Evolutionary conservation across 768 basidiomycete species (phyloP).

Genomic region (Postia placenta): DNA sequence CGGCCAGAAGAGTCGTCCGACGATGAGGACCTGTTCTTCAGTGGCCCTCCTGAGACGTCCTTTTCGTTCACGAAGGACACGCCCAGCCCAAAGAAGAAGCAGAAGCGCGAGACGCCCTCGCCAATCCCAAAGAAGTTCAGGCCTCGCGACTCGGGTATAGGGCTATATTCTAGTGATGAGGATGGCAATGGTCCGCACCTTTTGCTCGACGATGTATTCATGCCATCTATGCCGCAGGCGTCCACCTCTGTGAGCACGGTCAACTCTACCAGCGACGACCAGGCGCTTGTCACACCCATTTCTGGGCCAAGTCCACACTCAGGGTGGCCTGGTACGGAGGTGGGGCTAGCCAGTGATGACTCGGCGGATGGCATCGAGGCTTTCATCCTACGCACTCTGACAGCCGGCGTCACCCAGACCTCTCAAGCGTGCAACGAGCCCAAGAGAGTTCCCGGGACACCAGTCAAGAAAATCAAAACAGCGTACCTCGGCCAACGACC

Average conservation of each 20-base stretch:
- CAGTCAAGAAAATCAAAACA: slow-evolving; percentile 70
- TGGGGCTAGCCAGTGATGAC: slow-evolving; percentile 31
- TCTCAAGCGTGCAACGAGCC: slow-evolving; percentile 29
- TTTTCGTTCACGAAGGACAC: slow-evolving; percentile 53
- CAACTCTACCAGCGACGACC: slow-evolving; percentile 51
- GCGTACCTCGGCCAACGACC: slow-evolving; percentile 54
- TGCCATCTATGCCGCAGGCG: slow-evolving; percentile 42
- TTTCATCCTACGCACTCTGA: slow-evolving; percentile 68
- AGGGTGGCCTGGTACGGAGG: slow-evolving; percentile 54
- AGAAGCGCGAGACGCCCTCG: slow-evolving; percentile 21
- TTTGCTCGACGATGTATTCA: slow-evolving; percentile 12
- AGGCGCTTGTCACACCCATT: slow-evolving; percentile 68
- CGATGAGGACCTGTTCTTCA: slow-evolving; percentile 24
- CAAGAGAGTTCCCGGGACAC: slow-evolving; percentile 74
- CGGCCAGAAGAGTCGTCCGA: slow-evolving; percentile 16
- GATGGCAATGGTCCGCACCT: slow-evolving; percentile 6
- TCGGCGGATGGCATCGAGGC: slow-evolving; percentile 40
- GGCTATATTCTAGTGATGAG: slow-evolving; percentile 46
- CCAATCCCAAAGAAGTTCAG: slow-evolving; percentile 61
- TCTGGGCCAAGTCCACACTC: slow-evolving; percentile 45
- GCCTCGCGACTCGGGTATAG: slow-evolving; percentile 62
- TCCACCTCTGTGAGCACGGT: slow-evolving; percentile 64
- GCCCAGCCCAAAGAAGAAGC: slow-evolving; percentile 45
- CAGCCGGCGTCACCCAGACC: slow-evolving; percentile 45
- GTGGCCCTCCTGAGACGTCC: slow-evolving; percentile 39